Conservation (phyloP, 305 asterid species). For the Solanum hybrid region DNA sequence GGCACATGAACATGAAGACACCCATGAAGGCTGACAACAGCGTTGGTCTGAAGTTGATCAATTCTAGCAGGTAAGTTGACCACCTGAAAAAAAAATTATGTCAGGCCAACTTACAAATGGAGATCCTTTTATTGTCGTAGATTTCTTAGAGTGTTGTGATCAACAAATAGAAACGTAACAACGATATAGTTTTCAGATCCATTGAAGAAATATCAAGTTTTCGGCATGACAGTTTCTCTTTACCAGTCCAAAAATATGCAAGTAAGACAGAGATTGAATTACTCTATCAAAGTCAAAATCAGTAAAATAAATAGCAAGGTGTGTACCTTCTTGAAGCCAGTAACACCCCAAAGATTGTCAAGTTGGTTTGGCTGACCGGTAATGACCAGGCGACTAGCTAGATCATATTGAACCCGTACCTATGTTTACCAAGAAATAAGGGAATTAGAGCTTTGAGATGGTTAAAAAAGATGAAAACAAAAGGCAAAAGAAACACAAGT, state of each 20-base stretch:
- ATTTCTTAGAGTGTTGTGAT: not conserved
- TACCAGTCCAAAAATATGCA: not conserved
- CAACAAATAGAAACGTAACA: not conserved
- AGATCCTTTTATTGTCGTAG: not conserved
- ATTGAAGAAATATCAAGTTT: not conserved
- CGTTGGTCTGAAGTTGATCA: conserved; percentile 75
- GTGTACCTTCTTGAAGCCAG: conserved; percentile 68
- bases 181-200: not conserved
- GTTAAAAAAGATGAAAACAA: not conserved
- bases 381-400: conserved; percentile 71
- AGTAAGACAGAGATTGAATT: not conserved
- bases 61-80: conserved; percentile 74
- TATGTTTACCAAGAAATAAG: conserved; percentile 2
- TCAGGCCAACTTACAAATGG: not conserved
- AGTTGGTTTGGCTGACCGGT: conserved; percentile 84
- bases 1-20: conserved; percentile 80
- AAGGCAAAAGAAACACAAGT: not conserved
- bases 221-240: not conserved
- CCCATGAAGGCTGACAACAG: conserved; percentile 80
- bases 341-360: conserved; percentile 87
- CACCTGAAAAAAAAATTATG: conserved; percentile 33
- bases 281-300: not conserved
- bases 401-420: conserved; percentile 95
- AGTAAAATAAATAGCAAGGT: not conserved
- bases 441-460: not conserved